A percentile compares a stretch with the other conserved stretches of the same genome.
phyloP scores from a whole-genome alignment of 768 basidiomycete species.

The Agaricus subrufescens region DNA sequence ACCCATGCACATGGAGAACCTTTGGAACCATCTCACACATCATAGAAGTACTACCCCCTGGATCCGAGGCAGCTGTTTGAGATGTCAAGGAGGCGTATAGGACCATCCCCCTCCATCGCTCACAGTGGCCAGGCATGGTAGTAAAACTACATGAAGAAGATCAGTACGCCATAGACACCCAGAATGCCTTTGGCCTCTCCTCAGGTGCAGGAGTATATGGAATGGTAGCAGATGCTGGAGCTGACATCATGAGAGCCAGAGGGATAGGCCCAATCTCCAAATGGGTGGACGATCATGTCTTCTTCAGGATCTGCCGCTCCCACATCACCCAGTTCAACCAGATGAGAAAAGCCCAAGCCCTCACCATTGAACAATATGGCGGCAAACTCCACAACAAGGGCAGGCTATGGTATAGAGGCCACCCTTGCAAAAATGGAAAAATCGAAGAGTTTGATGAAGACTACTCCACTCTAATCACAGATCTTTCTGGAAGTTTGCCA shows the following conservation, averaged over 20 bases:
- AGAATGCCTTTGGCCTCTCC: conserved; percentile 19
- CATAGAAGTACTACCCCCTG: conserved; percentile 25
- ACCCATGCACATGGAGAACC: conserved; percentile 40
- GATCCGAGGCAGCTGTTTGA: conserved; percentile 15
- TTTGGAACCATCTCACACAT: conserved; percentile 27
- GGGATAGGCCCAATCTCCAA: conserved; percentile 23
- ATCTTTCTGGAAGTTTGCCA: conserved; percentile 16
- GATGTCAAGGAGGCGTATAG: conserved; percentile 39
- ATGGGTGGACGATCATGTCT: conserved; percentile 29
- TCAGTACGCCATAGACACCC: conserved; percentile 22
- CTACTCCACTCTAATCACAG: conserved; percentile 11
- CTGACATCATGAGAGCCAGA: conserved; percentile 15
- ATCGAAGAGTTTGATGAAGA: conserved; percentile 28
- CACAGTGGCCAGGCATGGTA: conserved; percentile 34
- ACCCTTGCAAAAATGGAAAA: conserved; percentile 11
- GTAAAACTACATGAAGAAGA: conserved; percentile 18
- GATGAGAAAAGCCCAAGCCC: background rate
- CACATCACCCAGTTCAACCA: background rate
- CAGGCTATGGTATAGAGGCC: conserved; percentile 21
- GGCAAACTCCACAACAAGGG: conserved; percentile 1
- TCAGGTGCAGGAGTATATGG: conserved; percentile 24
- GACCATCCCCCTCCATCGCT: conserved; percentile 23
- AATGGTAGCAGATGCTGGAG: conserved; percentile 17
- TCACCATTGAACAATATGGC: background rate
- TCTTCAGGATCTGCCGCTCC: conserved; percentile 10